Base-by-base conservation (phyloP, 495 filamentous ascomycete genomes). In the Glarea lozoyensis region DNA sequence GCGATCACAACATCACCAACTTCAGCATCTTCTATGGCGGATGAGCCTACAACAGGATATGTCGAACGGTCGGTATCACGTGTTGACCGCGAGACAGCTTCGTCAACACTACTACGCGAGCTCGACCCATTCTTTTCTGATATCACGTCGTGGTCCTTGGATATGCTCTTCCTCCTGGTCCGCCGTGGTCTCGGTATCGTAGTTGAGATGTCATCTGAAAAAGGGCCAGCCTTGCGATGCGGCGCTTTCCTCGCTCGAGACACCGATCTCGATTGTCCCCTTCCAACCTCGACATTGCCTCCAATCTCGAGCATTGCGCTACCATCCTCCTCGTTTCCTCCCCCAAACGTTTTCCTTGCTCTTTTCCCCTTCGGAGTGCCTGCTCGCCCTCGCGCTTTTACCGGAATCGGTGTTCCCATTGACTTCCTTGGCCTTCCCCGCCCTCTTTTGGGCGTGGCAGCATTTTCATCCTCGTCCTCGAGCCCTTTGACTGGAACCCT, bases 401-500 rank as follows among this genome's bases (percentile, higher is more conserved):
- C 22, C 12, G 52, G 43, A 38, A 52, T 59, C 11, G 69, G 67
- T 7, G 71, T 73, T 46, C 54, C 55, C 4, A 43, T 41, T 10
- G 51, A 53, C 52, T 55, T 57, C n/a, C 37, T 18, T 4, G 50
- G 52, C 38, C 56, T 30, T 7, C 54, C 54, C 43, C 54, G 40
- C 5, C 48, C 50, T 31, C 48, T 40, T 34, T 52, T 53, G 5
- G 54, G 54, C 3, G 50, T 47, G 1, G 30, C 21, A 3, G 33
- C 30, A 11, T 19, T 11, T 32, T 46, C 37, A 1, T 22, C 13
- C n/a, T 51, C 55, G 22, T 48, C 55, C 38, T 66, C 67, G 32
- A 71, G 48, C 6, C 71, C 70, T 31, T 69, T 71, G 20, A 76
- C 49, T 7, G 71, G 73, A 15, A 76, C 62, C 4, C 59, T 69